Base-by-base conservation (phyloP, 2,329 filamentous ascomycete genomes). In the Verticillium zaregamsianum region DNA sequence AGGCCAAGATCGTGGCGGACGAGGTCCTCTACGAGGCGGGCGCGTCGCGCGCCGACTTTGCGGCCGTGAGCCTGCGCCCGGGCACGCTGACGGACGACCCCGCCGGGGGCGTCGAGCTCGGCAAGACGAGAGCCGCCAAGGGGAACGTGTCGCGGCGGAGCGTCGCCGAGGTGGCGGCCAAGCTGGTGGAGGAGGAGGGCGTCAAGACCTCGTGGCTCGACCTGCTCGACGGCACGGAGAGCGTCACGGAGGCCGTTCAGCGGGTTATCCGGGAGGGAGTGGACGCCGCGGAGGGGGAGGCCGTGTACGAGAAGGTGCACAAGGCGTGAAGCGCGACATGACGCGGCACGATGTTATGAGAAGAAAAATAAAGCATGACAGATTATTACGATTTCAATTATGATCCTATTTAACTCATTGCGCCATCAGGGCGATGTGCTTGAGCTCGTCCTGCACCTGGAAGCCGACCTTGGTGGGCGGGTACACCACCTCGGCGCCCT, bases 1-100 rank as follows among this genome's bases (percentile, higher is more conserved):
- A 82, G 69, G 86, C 86, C 64, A 89, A 89, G 73, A 69, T 88
- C 17, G 82, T 78, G 6, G 83, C 86, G 8, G 86, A 89, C 69
- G 82, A 86, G 72, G 78, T 74, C 2, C 75, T 87, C 5, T 84
- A 85, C 68, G 74, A 79, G 55, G 77, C 79, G 12, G 77, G 77
- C 37, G 76, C 76, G 66, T 73, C 76, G 70, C 74, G 73, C 52
- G 39, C 65, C 0, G 74, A 72, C 17, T 77, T 87, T 35, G 76
- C 78, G 2, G 82, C 77, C 61, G 81, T 88, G 67, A 73, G 77
- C 68, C 75, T 89, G 58, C 80, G 86, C 1, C 85, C 86, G 0
- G 84, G 80, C 1, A 66, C 66, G 0, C 71, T 88, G 66, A 81
- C 77, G 5, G 73, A 81, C 52, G 80, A 83, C 35, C 76, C 80